Conservation (phyloP, 208 protist genomes). For the Phytomonas sp. region DNA sequence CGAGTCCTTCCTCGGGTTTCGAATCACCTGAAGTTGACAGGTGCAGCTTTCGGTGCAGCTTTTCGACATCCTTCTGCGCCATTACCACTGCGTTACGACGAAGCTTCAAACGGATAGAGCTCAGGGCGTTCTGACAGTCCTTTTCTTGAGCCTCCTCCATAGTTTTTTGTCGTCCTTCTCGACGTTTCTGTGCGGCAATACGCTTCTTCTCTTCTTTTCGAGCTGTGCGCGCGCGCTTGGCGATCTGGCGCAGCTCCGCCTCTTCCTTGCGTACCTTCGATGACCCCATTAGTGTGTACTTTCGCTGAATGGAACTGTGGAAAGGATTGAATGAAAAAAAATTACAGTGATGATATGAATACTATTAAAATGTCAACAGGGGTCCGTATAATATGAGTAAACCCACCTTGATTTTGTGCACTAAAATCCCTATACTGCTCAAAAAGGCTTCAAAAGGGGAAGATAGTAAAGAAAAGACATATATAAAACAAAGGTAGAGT, state of each 20-base stretch:
- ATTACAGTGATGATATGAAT: neutral
- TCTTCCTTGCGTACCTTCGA: slow-evolving; percentile 77
- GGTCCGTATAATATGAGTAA: no score
- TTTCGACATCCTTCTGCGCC: slow-evolving; percentile 3
- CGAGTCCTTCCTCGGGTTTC: slow-evolving; percentile 10
- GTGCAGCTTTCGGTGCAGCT: slow-evolving; percentile 19
- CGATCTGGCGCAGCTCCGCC: slow-evolving; percentile 75
- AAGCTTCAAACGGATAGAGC: no score
- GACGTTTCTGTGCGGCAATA: slow-evolving; percentile 7
- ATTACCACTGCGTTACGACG: no score
- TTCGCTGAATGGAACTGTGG: slow-evolving; percentile 1
- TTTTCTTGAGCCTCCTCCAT: no score
- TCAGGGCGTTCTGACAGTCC: no score
- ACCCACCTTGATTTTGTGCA: no score
- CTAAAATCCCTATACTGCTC: no score
- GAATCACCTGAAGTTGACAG: neutral
- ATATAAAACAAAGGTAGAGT: neutral
- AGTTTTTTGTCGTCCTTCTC: no score
- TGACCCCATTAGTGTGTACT: slow-evolving; percentile 24
- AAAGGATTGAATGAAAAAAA: slow-evolving; percentile 4
- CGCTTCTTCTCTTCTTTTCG: slow-evolving; percentile 45
- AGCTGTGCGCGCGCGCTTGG: slow-evolving; percentile 37
- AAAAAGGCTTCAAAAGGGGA: neutral
- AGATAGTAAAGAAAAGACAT: slow-evolving; percentile 8
- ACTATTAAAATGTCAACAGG: neutral